Percentiles rank a stretch among this genome's conserved stretches.
These are phyloP conservation scores for Apiospora kogelbergensis DNA, from an alignment of 2,329 filamentous ascomycete species.

Conservation along the genomic window DNA sequence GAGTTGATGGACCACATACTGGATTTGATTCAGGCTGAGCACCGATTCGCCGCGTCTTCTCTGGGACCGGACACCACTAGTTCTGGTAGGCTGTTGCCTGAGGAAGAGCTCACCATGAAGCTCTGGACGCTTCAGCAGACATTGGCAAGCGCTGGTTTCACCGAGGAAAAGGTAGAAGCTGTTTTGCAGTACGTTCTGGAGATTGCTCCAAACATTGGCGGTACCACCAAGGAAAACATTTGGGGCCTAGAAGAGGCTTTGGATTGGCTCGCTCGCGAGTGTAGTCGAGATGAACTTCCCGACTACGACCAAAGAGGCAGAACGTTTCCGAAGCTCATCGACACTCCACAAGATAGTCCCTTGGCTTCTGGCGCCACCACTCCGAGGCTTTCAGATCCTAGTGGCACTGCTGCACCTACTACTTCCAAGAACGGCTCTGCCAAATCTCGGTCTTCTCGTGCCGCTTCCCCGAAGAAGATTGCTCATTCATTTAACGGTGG, in stretches of 20 bases:
- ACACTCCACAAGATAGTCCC: slow-evolving; percentile 51
- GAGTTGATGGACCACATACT: slow-evolving; percentile 79
- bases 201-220: slow-evolving; percentile 61
- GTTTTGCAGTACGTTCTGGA: slow-evolving; percentile 67
- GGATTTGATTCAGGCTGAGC: slow-evolving; percentile 68
- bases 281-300: slow-evolving; percentile 66
- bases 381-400: slow-evolving; percentile 41
- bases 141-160: slow-evolving; percentile 68
- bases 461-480: slow-evolving; percentile 40
- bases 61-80: slow-evolving; percentile 44
- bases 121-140: slow-evolving; percentile 83
- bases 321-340: slow-evolving; percentile 19
- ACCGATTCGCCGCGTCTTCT: slow-evolving; percentile 54
- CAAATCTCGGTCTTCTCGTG: slow-evolving; percentile 28
- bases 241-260: slow-evolving; percentile 88
- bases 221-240: slow-evolving; percentile 61
- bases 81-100: slow-evolving; percentile 57
- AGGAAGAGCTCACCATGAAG: slow-evolving; percentile 77
- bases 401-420: slow-evolving; percentile 27
- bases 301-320: slow-evolving; percentile 61
- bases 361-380: slow-evolving; percentile 50
- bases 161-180: slow-evolving; percentile 59
- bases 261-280: slow-evolving; percentile 86
- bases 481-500: slow-evolving; percentile 62
- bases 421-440: slow-evolving; percentile 35